phyloP scores from a whole-genome alignment of 768 basidiomycete species.

The Calvatia gigantea region DNA sequence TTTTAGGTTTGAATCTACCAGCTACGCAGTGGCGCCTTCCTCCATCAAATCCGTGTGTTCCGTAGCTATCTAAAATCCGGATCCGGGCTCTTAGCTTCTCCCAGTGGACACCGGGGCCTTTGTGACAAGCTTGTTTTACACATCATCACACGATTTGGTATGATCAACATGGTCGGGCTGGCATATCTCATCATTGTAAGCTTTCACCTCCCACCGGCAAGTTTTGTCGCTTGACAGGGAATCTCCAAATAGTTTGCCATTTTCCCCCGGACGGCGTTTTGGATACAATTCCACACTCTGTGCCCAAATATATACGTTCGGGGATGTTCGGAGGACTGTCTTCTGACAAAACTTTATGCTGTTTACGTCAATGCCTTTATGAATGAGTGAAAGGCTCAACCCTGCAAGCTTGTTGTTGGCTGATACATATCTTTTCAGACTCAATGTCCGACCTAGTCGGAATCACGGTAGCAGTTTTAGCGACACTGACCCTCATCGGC shows the following conservation, averaged over 20 bases:
- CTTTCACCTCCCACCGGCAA: not conserved
- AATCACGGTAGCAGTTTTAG: not conserved
- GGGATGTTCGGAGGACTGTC: not conserved
- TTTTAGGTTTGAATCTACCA: not conserved
- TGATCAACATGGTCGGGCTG: slow-evolving; percentile 16
- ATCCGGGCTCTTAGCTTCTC: not conserved
- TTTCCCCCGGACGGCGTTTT: slow-evolving; percentile 19
- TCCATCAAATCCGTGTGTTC: not conserved
- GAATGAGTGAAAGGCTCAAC: not conserved
- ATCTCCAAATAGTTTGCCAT: slow-evolving; percentile 16
- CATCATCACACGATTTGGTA: slow-evolving; percentile 14
- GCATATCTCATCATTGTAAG: slow-evolving; percentile 12
- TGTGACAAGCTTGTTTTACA: slow-evolving; percentile 19
- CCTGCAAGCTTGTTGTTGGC: not conserved
- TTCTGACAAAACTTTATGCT: not conserved
- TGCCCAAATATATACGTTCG: slow-evolving; percentile 19
- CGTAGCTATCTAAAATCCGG: not conserved
- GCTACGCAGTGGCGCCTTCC: not conserved
- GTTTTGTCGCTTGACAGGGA: not conserved
- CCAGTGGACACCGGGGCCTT: not conserved
- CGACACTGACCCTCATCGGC: not conserved
- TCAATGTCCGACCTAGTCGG: not conserved
- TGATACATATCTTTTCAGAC: not conserved
- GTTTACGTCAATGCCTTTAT: slow-evolving; percentile 6
- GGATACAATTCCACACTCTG: slow-evolving; percentile 26